Evolutionary conservation across 2,329 filamentous ascomycete genomes (phyloP), one percentile per base, ranked within the genome.

Genomic region (Penicillium palitans): DNA sequence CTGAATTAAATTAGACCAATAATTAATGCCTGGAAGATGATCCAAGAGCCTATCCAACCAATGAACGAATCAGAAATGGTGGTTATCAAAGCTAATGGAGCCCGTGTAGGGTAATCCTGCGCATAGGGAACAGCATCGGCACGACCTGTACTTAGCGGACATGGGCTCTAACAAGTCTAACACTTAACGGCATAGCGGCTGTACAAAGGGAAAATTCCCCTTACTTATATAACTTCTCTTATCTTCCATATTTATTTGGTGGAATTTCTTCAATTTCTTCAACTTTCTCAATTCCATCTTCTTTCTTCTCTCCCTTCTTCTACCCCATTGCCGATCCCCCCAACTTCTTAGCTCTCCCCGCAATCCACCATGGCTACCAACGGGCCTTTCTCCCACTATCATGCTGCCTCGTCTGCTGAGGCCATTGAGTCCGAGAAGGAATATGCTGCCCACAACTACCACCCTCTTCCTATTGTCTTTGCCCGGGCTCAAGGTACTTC

Each of bases 361-460:
- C 60, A 63, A 57, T 59, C 54, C 53, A 53, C 64, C 60, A 77
- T 81, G 65, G 74, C 78, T 61, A 77, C 78, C 39, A 75, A 74
- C 51, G 67, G 71, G 17, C 40, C 60, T 45, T 42, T 59, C 55
- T 76, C 81, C 37, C 76, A 73, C 60, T 86, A 86, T 80, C 95
- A 97, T 79, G 84, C 91, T 55, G 75, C 90, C 21, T 92, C 93
- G 27, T 93, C 92, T 44, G 80, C 87, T 58, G 82, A 84, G 68
- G 93, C 95, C 68, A 96, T 97, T 74, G 80, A 87, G 53, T 80
- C 87, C 53, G 95, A 99, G 80, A 83, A 90, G 71, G 82, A 90
- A 73, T 93, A 86, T 76, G 95, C 95, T 50, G 95, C 95, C 49
- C 95, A 99, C 85, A 99, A 99, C 83, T 99, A 99, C 83, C 93